These are phyloP conservation scores for Mycena latifolia DNA, from an alignment of 768 basidiomycete species.

Conservation along the genomic window DNA sequence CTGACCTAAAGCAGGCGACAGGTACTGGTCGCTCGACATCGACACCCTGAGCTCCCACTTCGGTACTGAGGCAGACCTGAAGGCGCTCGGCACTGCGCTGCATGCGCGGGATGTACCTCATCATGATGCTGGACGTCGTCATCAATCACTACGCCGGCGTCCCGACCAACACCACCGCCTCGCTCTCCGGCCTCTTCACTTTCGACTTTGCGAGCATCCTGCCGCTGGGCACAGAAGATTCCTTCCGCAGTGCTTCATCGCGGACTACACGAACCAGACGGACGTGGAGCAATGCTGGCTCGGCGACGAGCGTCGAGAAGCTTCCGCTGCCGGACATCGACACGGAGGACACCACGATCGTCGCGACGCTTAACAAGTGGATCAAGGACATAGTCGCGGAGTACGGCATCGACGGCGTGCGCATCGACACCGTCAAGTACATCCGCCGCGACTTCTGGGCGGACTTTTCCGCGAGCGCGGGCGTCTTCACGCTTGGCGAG, in stretches of 20 bases:
- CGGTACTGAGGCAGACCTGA: conserved; percentile 80
- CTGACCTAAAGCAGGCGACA: too few relatives aligned
- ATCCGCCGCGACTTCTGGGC: conserved; percentile 78
- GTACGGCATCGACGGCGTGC: conserved; percentile 76
- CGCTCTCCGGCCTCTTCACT: conserved; percentile 13
- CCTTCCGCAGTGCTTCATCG: conserved; percentile 76
- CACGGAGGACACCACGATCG: conserved; percentile 72
- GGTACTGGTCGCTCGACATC: conserved; percentile 65
- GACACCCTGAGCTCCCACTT: conserved; percentile 76
- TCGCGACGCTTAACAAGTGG: conserved; percentile 69
- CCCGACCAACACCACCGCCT: conserved; percentile 34
- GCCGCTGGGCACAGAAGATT: conserved; percentile 52
- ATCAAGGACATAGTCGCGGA: conserved; percentile 65
- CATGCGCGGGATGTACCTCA: conserved; percentile 73
- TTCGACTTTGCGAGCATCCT: conserved; percentile 45
- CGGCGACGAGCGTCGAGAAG: conserved; percentile 69
- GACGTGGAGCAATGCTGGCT: conserved; percentile 79
- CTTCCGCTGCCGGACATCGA: conserved; percentile 80
- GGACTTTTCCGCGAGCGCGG: conserved; percentile 68
- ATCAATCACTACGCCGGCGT: conserved; percentile 68
- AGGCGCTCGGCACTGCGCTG: conserved; percentile 71
- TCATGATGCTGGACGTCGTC: conserved; percentile 84
- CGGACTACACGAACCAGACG: conserved; percentile 71
- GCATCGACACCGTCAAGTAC: conserved; percentile 76
- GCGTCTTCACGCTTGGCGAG: conserved; percentile 82